Conservation (phyloP, 768 basidiomycete genomes). For the Auriscalpium orientale region DNA sequence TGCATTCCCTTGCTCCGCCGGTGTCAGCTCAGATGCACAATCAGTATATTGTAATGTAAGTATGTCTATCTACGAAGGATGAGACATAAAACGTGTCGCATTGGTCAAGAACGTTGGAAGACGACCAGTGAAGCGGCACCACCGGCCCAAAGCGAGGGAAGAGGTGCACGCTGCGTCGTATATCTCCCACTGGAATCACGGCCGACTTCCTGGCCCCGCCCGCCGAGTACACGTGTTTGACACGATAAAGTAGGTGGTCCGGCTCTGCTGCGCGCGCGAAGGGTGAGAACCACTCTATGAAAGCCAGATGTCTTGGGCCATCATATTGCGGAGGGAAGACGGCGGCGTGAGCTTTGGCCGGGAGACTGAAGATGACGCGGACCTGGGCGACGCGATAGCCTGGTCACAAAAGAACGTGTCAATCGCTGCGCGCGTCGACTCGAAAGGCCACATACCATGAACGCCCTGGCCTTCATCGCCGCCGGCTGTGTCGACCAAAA, state of each 20-base stretch:
- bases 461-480: not conserved
- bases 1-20: too few relatives aligned
- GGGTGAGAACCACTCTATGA: conserved; percentile 24
- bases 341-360: not conserved
- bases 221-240: conserved; percentile 6
- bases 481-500: conserved; percentile 14
- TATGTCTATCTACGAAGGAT: conserved; percentile 23
- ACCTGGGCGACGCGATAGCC: conserved; percentile 22
- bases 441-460: not conserved
- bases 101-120: conserved; percentile 25
- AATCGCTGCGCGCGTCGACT: conserved; percentile 14
- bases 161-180: conserved; percentile 24
- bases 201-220: conserved; percentile 5
- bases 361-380: conserved; percentile 19
- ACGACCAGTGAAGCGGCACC: conserved; percentile 25
- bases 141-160: conserved; percentile 24
- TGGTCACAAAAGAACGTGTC: conserved; percentile 3
- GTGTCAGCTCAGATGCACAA: too few relatives aligned
- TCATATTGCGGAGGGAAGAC: conserved; percentile 1
- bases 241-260: conserved; percentile 21
- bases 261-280: conserved; percentile 14
- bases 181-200: conserved; percentile 16
- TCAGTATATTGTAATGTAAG: conserved; percentile 14
- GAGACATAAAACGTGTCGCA: conserved; percentile 25
- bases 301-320: conserved; percentile 19